Evolutionary conservation across 2,329 filamentous ascomycete genomes (phyloP).

Genomic region (Delphinella strobiligena): DNA sequence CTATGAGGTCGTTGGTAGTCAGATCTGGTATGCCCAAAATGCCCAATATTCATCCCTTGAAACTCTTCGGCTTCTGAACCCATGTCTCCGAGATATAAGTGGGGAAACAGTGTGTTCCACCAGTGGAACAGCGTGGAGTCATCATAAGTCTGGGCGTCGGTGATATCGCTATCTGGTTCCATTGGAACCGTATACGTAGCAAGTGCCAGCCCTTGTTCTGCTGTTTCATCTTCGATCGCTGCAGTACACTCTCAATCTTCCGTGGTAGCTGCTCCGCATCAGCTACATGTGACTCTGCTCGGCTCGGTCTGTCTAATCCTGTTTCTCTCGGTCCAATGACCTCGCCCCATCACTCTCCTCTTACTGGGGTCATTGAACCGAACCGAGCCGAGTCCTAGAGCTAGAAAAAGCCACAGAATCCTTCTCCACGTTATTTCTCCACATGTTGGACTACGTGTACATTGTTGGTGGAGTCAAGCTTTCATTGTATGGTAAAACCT

Average conservation of each 20-base stretch:
- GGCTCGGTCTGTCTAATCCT: too few relatives aligned
- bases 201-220: slow-evolving; percentile 1
- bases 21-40: slow-evolving; percentile 5
- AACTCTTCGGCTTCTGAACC: not conserved
- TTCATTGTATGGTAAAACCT: not conserved
- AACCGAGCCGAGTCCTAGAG: too few relatives aligned
- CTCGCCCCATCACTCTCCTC: too few relatives aligned
- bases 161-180: too few relatives aligned
- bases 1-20: not conserved
- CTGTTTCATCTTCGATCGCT: slow-evolving; percentile 4
- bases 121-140: slow-evolving; percentile 1
- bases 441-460: slow-evolving; percentile 1
- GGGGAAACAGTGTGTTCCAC: slow-evolving; percentile 2
- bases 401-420: too few relatives aligned
- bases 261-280: too few relatives aligned
- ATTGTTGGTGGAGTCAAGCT: not conserved
- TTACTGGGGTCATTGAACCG: too few relatives aligned
- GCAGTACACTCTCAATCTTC: too few relatives aligned
- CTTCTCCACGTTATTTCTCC: too few relatives aligned
- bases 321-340: too few relatives aligned
- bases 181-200: not conserved
- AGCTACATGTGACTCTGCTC: slow-evolving; percentile 4
- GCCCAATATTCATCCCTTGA: slow-evolving; percentile 1
- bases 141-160: too few relatives aligned
- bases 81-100: slow-evolving; percentile 4